A percentile compares a stretch with the other conserved stretches of the same genome.
Conservation (phyloP, 2,329 filamentous ascomycete species). For the Clonostachys byssicola region DNA sequence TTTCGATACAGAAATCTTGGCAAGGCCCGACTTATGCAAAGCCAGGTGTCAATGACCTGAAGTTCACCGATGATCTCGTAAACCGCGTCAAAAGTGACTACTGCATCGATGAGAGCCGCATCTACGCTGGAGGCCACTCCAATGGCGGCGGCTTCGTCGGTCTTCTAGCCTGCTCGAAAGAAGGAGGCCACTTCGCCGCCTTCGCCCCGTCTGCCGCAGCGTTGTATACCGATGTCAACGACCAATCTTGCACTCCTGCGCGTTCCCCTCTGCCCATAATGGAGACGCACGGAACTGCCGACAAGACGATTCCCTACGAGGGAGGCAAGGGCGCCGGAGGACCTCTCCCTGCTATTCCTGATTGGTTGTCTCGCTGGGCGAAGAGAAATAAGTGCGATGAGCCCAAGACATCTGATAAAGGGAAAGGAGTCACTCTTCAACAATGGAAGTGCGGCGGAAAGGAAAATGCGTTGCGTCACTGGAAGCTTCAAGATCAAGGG, state of each 20-base stretch:
- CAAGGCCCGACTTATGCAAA: slow-evolving; percentile 38
- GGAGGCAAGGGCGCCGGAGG: slow-evolving; percentile 37
- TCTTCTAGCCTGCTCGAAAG: slow-evolving; percentile 34
- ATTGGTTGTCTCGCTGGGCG: slow-evolving; percentile 33
- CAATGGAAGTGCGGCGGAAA: too few species aligned
- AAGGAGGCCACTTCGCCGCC: slow-evolving; percentile 35
- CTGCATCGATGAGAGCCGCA: slow-evolving; percentile 34
- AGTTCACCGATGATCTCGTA: slow-evolving; percentile 38
- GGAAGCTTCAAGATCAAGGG: too few species aligned
- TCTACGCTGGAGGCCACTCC: slow-evolving; percentile 41
- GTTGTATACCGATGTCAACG: slow-evolving; percentile 34
- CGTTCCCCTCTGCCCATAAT: slow-evolving; percentile 32
- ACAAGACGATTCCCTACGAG: slow-evolving; percentile 34
- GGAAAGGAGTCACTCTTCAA: too few species aligned
- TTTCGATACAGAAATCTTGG: slow-evolving; percentile 27
- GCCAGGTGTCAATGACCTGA: slow-evolving; percentile 32
- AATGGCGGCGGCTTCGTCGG: slow-evolving; percentile 44
- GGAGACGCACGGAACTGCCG: slow-evolving; percentile 38
- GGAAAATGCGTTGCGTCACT: too few species aligned
- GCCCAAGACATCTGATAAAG: slow-evolving; percentile 11
- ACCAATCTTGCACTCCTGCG: slow-evolving; percentile 26
- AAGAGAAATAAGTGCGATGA: slow-evolving; percentile 29
- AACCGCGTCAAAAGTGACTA: slow-evolving; percentile 26
- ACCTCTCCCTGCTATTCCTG: slow-evolving; percentile 27
- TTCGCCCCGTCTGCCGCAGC: slow-evolving; percentile 39